Evolutionary conservation across 805 yeast genomes (phyloP).

Genomic region (Saturnispora besseyi): DNA sequence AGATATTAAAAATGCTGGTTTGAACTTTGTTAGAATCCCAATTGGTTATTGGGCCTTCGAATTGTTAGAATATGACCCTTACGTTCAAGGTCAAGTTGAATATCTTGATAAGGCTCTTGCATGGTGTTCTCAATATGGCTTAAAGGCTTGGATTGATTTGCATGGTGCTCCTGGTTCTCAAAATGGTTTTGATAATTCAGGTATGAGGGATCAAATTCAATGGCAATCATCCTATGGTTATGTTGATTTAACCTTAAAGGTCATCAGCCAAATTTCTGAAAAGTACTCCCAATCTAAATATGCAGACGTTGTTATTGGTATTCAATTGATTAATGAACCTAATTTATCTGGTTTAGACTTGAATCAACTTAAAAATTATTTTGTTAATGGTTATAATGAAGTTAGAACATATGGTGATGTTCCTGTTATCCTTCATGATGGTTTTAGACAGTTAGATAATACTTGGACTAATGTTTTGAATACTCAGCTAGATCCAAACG

Average conservation of each 20-base stretch:
- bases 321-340: slow-evolving; percentile 86
- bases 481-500: slow-evolving; percentile 24
- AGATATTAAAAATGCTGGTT: slow-evolving; percentile 50
- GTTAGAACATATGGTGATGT: slow-evolving; percentile 44
- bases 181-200: slow-evolving; percentile 80
- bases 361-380: slow-evolving; percentile 50
- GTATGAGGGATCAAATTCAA: slow-evolving; percentile 46
- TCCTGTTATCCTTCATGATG: slow-evolving; percentile 65
- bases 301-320: slow-evolving; percentile 68
- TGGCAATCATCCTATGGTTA: slow-evolving; percentile 45
- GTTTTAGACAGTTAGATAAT: slow-evolving; percentile 42
- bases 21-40: slow-evolving; percentile 69
- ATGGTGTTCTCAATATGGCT: slow-evolving; percentile 54
- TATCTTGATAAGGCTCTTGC: slow-evolving; percentile 56
- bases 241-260: slow-evolving; percentile 43
- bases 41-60: slow-evolving; percentile 78
- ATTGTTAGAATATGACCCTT: slow-evolving; percentile 44
- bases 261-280: slow-evolving; percentile 43
- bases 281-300: slow-evolving; percentile 58
- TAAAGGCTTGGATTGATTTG: slow-evolving; percentile 66
- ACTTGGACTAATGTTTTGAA: slow-evolving; percentile 56
- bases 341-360: slow-evolving; percentile 61
- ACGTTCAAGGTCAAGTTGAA: slow-evolving; percentile 54
- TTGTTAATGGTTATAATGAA: slow-evolving; percentile 50
- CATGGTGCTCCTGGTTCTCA: slow-evolving; percentile 84